Percentiles rank a stretch among this genome's conserved stretches.
Evolutionary conservation across 352 stramenopile species (phyloP).

Genomic region (Pythium apleroticum): DNA sequence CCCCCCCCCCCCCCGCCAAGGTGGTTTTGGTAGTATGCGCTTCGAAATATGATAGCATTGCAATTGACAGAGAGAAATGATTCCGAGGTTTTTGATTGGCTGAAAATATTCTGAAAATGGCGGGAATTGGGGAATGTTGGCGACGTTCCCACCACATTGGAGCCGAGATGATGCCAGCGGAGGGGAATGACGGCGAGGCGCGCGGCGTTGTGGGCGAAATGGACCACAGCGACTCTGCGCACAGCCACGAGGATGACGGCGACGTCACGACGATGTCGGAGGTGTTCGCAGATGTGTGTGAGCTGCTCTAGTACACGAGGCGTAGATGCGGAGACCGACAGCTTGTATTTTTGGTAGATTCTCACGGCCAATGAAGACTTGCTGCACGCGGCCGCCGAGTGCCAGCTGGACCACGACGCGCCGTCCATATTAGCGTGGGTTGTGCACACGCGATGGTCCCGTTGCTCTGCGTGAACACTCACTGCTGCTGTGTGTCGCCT

Average conservation of each 20-base stretch:
- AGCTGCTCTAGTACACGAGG: neutral
- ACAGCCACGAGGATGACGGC: constrained; percentile 30
- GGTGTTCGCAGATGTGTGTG: constrained; percentile 63
- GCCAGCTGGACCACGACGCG: constrained; percentile 53
- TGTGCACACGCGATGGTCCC: neutral
- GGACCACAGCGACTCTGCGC: constrained; percentile 13
- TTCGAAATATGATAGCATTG: constrained; percentile 7
- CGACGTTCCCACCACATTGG: constrained; percentile 17
- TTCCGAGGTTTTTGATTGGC: constrained; percentile 21
- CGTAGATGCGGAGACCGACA: neutral
- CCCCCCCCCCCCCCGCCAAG: no score
- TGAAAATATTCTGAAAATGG: constrained; percentile 22
- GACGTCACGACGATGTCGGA: constrained; percentile 57
- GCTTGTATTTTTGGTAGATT: constrained; percentile 42
- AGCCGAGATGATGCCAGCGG: neutral
- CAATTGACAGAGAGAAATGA: constrained; percentile 3
- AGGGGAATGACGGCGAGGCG: constrained; percentile 10
- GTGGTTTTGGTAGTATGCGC: no score
- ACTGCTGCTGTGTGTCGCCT: neutral
- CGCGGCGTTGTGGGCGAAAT: neutral
- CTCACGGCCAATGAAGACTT: constrained; percentile 76
- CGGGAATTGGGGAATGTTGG: constrained; percentile 19
- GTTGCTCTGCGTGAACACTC: neutral
- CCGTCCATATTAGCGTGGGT: constrained; percentile 55
- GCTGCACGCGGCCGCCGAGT: constrained; percentile 54